These are phyloP conservation scores for Sarocladium kiliense DNA, from an alignment of 2,329 filamentous ascomycete species.

Conservation along the genomic window DNA sequence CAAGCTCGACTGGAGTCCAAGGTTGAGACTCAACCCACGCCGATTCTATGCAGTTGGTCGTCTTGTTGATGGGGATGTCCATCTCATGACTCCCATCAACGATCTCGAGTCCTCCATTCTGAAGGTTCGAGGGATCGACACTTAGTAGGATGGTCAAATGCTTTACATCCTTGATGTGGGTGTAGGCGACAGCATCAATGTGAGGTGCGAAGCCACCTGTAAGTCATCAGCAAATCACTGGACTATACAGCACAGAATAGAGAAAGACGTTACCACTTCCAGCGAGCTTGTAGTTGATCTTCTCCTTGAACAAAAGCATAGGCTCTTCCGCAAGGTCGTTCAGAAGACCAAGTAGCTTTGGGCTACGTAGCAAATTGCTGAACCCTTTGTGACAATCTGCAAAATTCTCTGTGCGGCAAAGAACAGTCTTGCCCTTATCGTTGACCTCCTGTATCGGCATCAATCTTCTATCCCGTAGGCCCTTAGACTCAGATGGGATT, in stretches of 20 bases:
- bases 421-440: constrained; percentile 13
- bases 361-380: constrained; percentile 13
- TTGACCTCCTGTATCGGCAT: constrained; percentile 11
- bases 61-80: constrained; percentile 13
- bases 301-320: constrained; percentile 17
- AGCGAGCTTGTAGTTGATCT: constrained; percentile 18
- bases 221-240: neutral
- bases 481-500: neutral
- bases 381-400: constrained; percentile 15
- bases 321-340: constrained; percentile 13
- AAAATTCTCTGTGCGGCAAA: constrained; percentile 17
- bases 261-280: constrained; percentile 12
- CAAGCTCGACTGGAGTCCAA: constrained; percentile 15
- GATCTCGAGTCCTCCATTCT: constrained; percentile 15
- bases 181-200: constrained; percentile 17
- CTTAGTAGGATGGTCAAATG: constrained; percentile 16
- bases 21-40: constrained; percentile 12
- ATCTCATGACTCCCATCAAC: constrained; percentile 14
- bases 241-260: neutral
- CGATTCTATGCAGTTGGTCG: constrained; percentile 14
- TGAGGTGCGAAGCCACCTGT: constrained; percentile 17
- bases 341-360: constrained; percentile 13
- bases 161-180: constrained; percentile 15
- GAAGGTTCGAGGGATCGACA: constrained; percentile 14
- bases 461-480: neutral